Conservation (phyloP, 2,329 filamentous ascomycete genomes). For the Sarocladiaceae sp. region DNA sequence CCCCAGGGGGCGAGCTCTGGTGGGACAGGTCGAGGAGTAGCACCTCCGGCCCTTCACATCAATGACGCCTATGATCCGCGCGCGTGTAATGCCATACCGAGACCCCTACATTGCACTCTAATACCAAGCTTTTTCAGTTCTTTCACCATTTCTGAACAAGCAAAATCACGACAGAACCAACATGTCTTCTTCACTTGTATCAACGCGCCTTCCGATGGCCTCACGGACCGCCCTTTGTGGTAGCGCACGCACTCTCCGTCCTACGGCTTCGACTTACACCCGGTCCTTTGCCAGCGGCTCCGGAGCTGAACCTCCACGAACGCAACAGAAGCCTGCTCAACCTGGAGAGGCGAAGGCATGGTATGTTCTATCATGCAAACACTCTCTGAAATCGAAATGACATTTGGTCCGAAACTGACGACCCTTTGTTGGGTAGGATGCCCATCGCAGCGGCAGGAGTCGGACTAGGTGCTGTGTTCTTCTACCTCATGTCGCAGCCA, state of each 20-base stretch:
- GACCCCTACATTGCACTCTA: no score
- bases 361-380: no score
- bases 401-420: no score
- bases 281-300: background rate
- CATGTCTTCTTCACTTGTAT: background rate
- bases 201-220: background rate
- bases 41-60: background rate
- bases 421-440: background rate
- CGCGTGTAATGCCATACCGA: no score
- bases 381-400: no score
- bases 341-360: conserved; percentile 3
- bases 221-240: background rate
- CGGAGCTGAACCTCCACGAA: conserved; percentile 4
- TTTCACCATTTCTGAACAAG: no score
- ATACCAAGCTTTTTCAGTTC: background rate
- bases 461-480: conserved; percentile 1
- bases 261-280: background rate
- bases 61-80: background rate
- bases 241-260: background rate
- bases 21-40: background rate
- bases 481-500: conserved; percentile 7
- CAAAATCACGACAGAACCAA: no score
- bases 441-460: background rate
- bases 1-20: background rate
- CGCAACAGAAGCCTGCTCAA: background rate